Evolutionary conservation across 2,329 filamentous ascomycete genomes (phyloP).

Genomic region (Aspergillus proliferans): DNA sequence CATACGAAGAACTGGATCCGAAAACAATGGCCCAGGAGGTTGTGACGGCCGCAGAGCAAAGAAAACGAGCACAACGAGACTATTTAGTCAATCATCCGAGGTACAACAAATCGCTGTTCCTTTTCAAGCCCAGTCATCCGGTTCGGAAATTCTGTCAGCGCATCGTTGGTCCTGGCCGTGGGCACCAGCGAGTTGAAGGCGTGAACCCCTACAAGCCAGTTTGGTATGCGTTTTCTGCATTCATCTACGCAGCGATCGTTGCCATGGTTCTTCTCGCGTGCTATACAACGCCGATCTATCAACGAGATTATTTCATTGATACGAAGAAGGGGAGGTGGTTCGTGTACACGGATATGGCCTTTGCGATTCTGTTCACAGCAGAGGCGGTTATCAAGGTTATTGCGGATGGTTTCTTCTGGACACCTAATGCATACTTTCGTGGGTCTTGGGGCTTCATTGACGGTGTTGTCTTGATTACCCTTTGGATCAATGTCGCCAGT

Average conservation of each 20-base stretch:
- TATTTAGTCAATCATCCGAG: slow-evolving; percentile 79
- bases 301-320: slow-evolving; percentile 68
- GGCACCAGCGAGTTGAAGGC: slow-evolving; percentile 79
- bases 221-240: slow-evolving; percentile 89
- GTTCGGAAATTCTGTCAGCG: slow-evolving; percentile 78
- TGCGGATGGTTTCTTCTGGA: slow-evolving; percentile 93
- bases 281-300: slow-evolving; percentile 88
- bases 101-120: slow-evolving; percentile 87
- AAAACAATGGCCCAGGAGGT: slow-evolving; percentile 85
- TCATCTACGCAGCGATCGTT: slow-evolving; percentile 89
- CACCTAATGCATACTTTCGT: slow-evolving; percentile 92
- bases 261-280: slow-evolving; percentile 97
- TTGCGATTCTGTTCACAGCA: slow-evolving; percentile 76
- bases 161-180: slow-evolving; percentile 85
- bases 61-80: slow-evolving; percentile 82
- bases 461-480: slow-evolving; percentile 78
- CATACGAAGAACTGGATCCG: slow-evolving; percentile 75
- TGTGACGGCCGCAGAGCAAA: slow-evolving; percentile 71
- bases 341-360: slow-evolving; percentile 85
- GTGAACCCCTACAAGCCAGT: slow-evolving; percentile 79
- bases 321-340: slow-evolving; percentile 74
- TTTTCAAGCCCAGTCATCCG: slow-evolving; percentile 73
- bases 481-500: slow-evolving; percentile 91
- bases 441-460: slow-evolving; percentile 97
- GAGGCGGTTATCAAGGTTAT: slow-evolving; percentile 90